Base-by-base conservation (phyloP, 2,329 filamentous ascomycete species). In the Penicillium crustosum region DNA sequence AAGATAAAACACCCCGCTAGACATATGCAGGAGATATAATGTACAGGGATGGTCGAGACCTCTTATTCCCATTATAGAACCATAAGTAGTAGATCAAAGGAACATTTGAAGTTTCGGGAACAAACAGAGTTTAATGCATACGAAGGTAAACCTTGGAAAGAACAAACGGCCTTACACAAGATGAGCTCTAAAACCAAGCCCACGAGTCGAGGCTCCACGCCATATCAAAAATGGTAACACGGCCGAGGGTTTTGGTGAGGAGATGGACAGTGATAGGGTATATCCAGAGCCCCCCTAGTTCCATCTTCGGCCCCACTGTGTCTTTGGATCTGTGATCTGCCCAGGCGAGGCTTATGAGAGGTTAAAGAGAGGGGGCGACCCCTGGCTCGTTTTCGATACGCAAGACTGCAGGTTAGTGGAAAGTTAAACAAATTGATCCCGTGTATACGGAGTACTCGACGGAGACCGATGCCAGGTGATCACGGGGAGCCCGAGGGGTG, bases 231-330 rank as follows among this genome's bases (percentile, higher is more conserved):
- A 36, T 48, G 63, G 64, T 35, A 62, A 47, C 27, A 67, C n/a
- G 53, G 41, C 67, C 63, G 67, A 70, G 31, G 36, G 21, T 44
- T 51, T 12, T 6, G 39, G 51, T 61, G 58, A 38, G 55, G 41
- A 55, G 52, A 39, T 27, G 27, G 35, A 45, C 45, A 45, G 19
- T 54, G 42, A 68, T 68, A 69, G 61, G 66, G 65, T 49, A 63
- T 62, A 63, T 61, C 55, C 56, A 58, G 29, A 47, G 61, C 60
- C 61, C 62, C 62, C 57, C 3, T 61, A 57, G 63, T 64, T 66
- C 61, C 57, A 55, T 49, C 43, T 50, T 56, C 15, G 27, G 62
- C 49, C 57, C 62, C 55, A 55, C 57, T 25, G 17, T 5, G 36
- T 4, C 7, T 52, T 27, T 39, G 15, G 21, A 41, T 49, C 25